Base-by-base conservation (phyloP, 139 green algal genomes). In the Micromonas pusilla region DNA sequence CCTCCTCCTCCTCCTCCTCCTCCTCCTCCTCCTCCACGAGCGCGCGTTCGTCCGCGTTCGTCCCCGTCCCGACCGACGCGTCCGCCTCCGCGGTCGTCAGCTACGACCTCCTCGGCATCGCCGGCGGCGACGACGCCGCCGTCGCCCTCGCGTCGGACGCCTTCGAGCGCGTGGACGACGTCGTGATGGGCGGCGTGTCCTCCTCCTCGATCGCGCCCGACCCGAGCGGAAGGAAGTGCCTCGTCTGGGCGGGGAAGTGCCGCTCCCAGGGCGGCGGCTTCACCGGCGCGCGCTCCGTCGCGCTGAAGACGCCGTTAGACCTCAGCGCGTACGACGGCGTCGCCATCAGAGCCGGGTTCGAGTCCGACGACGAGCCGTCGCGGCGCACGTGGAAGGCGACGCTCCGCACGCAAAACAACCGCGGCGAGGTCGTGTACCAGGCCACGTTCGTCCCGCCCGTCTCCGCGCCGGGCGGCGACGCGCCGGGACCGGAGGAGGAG, bases 351-450 rank as follows among this genome's bases (percentile, higher is more conserved):
- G n/a, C 13, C 20, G 37, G 19, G 0, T 33, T 77, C 23, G 70
- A 66, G 38, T 77, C 70, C 21, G 70, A 77, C 70, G 70, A 64
- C 39, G 70, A 77, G 70, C 70, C 70, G 4, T 30, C 62, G 39
- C 70, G 70, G 13, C 34, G 70, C 36, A 77, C 70, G 70, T 77
- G 70, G 70, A 77, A 77, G 25, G 37, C 30, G 13, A 77, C 70
- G 4, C 16, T 77, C 4, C 70, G 70, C 6, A 77, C 70, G 45
- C 70, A 65, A 19, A 34, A 64, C 28, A 37, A 65, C 70, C 70
- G 70, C 34, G 70, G 70, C 37, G 70, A 77, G 39, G 37, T 77
- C 13, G 70, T 77, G 5, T 77, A 77, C 70, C 70, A 70, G 63
- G 63, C 63, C 9, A 20, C 63, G 6, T 70, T 70, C 63, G 63